These are phyloP conservation scores for Epicoccum sorghinum DNA, from an alignment of 2,329 filamentous ascomycete species.

Conservation along the genomic window DNA sequence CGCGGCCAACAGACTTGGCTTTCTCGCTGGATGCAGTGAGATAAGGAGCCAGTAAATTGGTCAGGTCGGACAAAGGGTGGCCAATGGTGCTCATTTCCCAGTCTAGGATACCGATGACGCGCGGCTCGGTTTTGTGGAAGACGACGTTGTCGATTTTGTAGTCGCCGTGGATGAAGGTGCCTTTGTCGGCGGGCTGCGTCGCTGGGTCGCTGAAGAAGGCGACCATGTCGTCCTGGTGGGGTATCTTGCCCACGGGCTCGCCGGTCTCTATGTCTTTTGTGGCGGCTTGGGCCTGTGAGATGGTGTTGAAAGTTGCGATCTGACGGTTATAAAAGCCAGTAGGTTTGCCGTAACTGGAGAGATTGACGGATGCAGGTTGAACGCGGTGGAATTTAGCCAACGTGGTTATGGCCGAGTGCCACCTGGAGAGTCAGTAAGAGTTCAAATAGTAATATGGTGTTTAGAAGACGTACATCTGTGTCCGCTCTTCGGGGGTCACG, in stretches of 20 bases:
- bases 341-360: conserved; percentile 75
- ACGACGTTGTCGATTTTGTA: conserved; percentile 76
- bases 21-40: conserved; percentile 49
- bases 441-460: neutral
- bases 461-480: conserved; percentile 63
- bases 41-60: conserved; percentile 70
- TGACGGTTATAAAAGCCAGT: conserved; percentile 85
- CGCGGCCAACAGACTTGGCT: conserved; percentile 48
- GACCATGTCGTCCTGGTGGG: conserved; percentile 81
- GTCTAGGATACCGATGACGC: conserved; percentile 92
- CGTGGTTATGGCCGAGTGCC: conserved; percentile 82
- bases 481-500: conserved; percentile 70
- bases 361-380: conserved; percentile 67
- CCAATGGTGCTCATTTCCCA: conserved; percentile 95
- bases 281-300: conserved; percentile 78
- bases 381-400: conserved; percentile 86
- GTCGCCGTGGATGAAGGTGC: conserved; percentile 87
- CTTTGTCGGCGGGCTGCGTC: conserved; percentile 77
- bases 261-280: conserved; percentile 78
- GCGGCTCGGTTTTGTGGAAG: conserved; percentile 85
- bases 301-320: conserved; percentile 78
- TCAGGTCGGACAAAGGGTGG: conserved; percentile 90
- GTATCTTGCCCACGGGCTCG: conserved; percentile 78
- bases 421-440: conserved; percentile 55
- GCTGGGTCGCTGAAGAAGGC: conserved; percentile 73